Evolutionary conservation across 2,329 filamentous ascomycete genomes (phyloP).

Genomic region (Cladobotryum protrusum): DNA sequence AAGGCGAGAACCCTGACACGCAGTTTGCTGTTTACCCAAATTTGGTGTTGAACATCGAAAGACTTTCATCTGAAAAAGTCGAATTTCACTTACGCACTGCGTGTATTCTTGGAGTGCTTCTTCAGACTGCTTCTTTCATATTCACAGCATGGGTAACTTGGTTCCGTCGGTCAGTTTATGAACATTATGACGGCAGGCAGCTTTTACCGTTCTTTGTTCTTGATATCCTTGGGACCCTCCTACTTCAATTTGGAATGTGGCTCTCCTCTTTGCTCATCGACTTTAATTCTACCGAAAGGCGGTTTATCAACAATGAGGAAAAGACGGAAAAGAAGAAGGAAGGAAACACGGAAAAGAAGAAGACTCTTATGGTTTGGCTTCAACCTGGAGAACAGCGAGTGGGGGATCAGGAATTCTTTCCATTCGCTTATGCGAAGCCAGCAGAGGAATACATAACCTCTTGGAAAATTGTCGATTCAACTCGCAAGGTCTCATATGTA

Average conservation of each 20-base stretch:
- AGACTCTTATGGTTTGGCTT: not conserved
- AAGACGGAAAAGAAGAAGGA: too few species aligned
- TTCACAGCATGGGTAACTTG: not conserved
- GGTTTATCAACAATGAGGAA: not conserved
- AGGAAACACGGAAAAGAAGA: not conserved
- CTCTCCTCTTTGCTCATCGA: not conserved
- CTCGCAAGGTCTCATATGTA: not conserved
- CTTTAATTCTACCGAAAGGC: not conserved
- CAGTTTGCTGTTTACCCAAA: not conserved
- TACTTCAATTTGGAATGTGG: not conserved
- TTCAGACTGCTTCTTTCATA: not conserved
- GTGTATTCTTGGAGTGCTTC: not conserved
- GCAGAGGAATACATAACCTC: not conserved
- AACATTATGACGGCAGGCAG: not conserved
- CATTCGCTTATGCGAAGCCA: not conserved
- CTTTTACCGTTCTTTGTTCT: not conserved
- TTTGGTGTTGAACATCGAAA: not conserved
- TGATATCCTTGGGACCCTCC: not conserved
- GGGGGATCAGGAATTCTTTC: not conserved
- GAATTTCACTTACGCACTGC: not conserved
- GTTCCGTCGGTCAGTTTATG: not conserved
- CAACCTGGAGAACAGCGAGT: not conserved
- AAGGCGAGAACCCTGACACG: too few species aligned
- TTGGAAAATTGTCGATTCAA: not conserved
- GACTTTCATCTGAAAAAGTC: not conserved